Percentiles rank a stretch among this genome's conserved stretches.
Conservation (phyloP, 1,139 yeast genomes). For the Yamadazyma sp. region DNA sequence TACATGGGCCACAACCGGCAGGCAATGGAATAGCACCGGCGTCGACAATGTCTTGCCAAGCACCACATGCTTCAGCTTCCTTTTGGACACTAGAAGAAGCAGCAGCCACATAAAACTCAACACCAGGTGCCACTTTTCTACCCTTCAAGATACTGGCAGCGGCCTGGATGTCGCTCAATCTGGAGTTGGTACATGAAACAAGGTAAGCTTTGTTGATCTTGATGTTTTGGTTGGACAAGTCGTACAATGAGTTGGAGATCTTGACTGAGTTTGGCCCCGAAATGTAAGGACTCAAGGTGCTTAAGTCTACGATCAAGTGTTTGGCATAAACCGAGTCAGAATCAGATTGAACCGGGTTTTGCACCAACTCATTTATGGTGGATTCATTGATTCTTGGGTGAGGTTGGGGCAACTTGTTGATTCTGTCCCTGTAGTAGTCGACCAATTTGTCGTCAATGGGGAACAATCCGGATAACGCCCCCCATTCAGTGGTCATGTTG, state of each 20-base stretch:
- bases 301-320: constrained; percentile 75
- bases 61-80: constrained; percentile 88
- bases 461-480: constrained; percentile 94
- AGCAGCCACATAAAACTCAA: constrained; percentile 95
- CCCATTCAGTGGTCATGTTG: constrained; percentile 99
- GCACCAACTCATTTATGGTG: constrained; percentile 52
- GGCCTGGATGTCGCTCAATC: constrained; percentile 88
- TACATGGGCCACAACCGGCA: constrained; percentile 99
- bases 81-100: constrained; percentile 91
- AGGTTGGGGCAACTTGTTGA: constrained; percentile 66
- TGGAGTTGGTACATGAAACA: constrained; percentile 96
- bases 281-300: constrained; percentile 84
- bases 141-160: constrained; percentile 88
- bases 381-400: constrained; percentile 80
- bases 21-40: constrained; percentile 96
- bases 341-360: constrained; percentile 58
- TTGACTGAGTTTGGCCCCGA: constrained; percentile 98
- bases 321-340: constrained; percentile 83
- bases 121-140: constrained; percentile 80
- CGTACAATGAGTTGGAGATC: constrained; percentile 75
- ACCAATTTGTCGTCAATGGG: constrained; percentile 83
- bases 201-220: constrained; percentile 90
- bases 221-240: constrained; percentile 69
- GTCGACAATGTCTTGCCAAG: constrained; percentile 84
- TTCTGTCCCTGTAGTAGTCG: constrained; percentile 73